Evolutionary conservation across 805 yeast genomes (phyloP).

Genomic region (Candida sithepensis): DNA sequence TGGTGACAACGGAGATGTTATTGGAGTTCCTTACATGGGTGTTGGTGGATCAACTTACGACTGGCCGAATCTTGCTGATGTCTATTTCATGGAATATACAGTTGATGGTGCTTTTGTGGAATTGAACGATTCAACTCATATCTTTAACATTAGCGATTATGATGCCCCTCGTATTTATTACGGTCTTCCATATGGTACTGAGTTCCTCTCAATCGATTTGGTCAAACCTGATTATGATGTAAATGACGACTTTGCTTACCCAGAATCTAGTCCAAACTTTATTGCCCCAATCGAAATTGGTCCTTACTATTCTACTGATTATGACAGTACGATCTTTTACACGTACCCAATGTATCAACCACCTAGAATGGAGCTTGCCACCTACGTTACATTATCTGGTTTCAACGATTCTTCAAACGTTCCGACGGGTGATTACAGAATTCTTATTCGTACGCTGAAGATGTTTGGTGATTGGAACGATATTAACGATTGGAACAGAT

Average conservation of each 20-base stretch:
- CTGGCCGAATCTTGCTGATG: slow-evolving; percentile 7
- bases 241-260: slow-evolving; percentile 11
- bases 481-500: slow-evolving; percentile 11
- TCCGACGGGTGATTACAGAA: slow-evolving; percentile 7
- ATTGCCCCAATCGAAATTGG: slow-evolving; percentile 1
- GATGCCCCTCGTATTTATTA: slow-evolving; percentile 7
- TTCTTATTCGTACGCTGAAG: slow-evolving; percentile 7
- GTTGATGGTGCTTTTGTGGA: neutral
- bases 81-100: neutral
- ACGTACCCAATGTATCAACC: neutral
- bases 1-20: slow-evolving; percentile 15
- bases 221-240: slow-evolving; percentile 9
- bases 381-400: neutral
- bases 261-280: slow-evolving; percentile 7
- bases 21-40: slow-evolving; percentile 15
- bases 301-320: slow-evolving; percentile 1
- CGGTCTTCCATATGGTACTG: slow-evolving; percentile 11
- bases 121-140: neutral
- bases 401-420: slow-evolving; percentile 2
- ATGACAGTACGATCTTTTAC: too few species aligned
- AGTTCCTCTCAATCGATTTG: slow-evolving; percentile 9
- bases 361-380: neutral
- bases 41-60: slow-evolving; percentile 8
- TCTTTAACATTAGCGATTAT: neutral
- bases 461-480: slow-evolving; percentile 9